Evolutionary conservation across 768 basidiomycete species (phyloP), one percentile per base, ranked within the genome.

Genomic region (Peribolospora baueri): DNA sequence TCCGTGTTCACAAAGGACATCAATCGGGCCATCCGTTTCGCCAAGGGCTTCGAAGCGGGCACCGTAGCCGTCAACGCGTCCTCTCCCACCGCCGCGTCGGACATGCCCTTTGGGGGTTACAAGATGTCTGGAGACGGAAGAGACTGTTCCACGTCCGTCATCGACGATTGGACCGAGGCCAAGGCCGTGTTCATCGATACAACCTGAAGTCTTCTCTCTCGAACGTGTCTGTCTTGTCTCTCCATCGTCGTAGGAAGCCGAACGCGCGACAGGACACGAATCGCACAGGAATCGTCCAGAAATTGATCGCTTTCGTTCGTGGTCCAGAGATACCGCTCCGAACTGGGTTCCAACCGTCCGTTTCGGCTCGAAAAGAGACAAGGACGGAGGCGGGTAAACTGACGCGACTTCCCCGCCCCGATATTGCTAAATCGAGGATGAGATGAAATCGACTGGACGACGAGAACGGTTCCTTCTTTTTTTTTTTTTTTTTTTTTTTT

Each of bases 51-150:
- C 39, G 52, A 57, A 48, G 3, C 45, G 13, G 56, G 56, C 36
- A 11, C 7, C 40, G 56, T 57, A 7, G 55, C 39, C 8, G 46
- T 59, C n/a, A 59, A 59, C 45, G 9, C 8, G 13, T 36, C 47
- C 13, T 7, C 47, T n/a, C 36, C 13, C 48, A 7, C 13, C 37
- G 25, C 50, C 10, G 5, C 39, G n/a, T 48, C 25, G 38, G 58
- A 58, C 43, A 53, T 59, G 42, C 58, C 58, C 7, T 59, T 41
- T 38, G 57, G 57, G 38, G 57, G 57, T n/a, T 6, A 9, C 8
- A 58, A 58, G 56, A 6, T 36, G 36, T 40, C 9, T 46, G 56
- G 55, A 42, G 25, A 55, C 45, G 55, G 55, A n/a, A 36, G 51
- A 14, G 54, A 13, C 3, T n/a, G 13, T n/a, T 57, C 40, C 46